Base-by-base conservation (phyloP, 352 stramenopile species). In the Globisporangium cederbergense region DNA sequence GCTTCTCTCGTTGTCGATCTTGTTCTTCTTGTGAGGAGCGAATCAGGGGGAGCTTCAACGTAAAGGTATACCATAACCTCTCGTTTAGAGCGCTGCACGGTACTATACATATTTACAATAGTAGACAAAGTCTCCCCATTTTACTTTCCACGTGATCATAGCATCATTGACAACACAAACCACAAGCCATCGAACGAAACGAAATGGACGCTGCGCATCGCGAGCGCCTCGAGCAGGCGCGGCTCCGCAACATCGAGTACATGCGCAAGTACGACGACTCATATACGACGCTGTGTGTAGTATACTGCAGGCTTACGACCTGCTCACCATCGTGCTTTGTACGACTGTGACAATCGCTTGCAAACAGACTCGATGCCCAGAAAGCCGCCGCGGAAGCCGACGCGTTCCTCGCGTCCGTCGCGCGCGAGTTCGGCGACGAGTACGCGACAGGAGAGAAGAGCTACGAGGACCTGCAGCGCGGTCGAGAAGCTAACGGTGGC, bases 171-270 rank as follows among this genome's bases (percentile, higher is more conserved):
- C 25, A 28, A 45, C 10, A 45, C n/a, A 2, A 52, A 30, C 47
- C 25, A 13, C 22, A 55, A 25, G 51, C 28, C 51, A 40, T 20
- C 9, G 13, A 64, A 13, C 34, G 34, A 40, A 40, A 10, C 25
- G 25, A 28, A 16, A 87, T 90, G 76, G 74, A 90, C 58, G 64
- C 70, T 16, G 78, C 54, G 43, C 62, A 90, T 45, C 65, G 64
- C 14, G 73, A 75, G 56, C 86, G 86, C 47, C 76, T 95, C 47
- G 82, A 86, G 65, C 73, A 70, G 16, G 86, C 86, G 46, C 75
- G 78, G 7, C 72, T 72, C 52, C 83, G 82, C 71, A 95, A 95
- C 66, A 73, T 92, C 56, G 83, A 76, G 70, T 95, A 93, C 62
- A 86, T 95, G 36, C 77, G 75, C n/a, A 58, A 71, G 76, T 84